Evolutionary conservation across 2,329 filamentous ascomycete species (phyloP).

Genomic region (Phaeophleospora eucalypticola): DNA sequence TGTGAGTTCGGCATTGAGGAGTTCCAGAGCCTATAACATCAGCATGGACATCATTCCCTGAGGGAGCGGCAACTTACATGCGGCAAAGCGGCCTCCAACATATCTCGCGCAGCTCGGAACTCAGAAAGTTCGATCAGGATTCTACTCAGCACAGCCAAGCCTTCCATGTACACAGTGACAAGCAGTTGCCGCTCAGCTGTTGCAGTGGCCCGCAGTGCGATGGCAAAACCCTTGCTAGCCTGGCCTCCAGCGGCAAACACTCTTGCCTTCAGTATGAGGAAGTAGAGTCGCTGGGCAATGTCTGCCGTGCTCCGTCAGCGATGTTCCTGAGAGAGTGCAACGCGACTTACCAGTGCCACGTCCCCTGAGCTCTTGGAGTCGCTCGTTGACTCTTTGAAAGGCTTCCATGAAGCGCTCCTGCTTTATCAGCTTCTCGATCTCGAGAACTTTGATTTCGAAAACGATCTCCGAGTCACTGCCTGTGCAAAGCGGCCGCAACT

Average conservation of each 20-base stretch:
- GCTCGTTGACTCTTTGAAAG: constrained; percentile 51
- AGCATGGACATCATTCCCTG: not conserved
- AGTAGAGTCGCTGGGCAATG: constrained; percentile 63
- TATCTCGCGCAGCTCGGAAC: constrained; percentile 60
- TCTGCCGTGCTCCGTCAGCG: constrained; percentile 39
- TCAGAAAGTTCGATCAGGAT: constrained; percentile 68
- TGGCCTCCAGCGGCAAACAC: constrained; percentile 66
- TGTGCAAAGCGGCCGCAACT: constrained; percentile 47
- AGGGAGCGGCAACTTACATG: constrained; percentile 47
- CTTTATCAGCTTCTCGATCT: constrained; percentile 57
- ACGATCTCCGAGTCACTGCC: constrained; percentile 54
- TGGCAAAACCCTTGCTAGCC: constrained; percentile 70
- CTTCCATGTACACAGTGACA: constrained; percentile 67
- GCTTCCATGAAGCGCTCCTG: constrained; percentile 44
- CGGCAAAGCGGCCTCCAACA: constrained; percentile 68
- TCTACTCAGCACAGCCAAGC: constrained; percentile 61
- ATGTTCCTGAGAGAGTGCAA: not conserved
- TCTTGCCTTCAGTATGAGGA: constrained; percentile 68
- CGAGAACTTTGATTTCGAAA: constrained; percentile 56
- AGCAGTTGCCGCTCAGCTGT: constrained; percentile 67
- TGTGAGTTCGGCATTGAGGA: not conserved
- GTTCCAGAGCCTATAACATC: not conserved
- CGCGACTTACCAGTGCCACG: constrained; percentile 5
- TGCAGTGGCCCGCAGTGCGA: constrained; percentile 69
- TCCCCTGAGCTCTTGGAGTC: constrained; percentile 47